A percentile compares a stretch with the other conserved stretches of the same genome.
Conservation (phyloP, 345 rosid species). For the Syzygium oleosum region DNA sequence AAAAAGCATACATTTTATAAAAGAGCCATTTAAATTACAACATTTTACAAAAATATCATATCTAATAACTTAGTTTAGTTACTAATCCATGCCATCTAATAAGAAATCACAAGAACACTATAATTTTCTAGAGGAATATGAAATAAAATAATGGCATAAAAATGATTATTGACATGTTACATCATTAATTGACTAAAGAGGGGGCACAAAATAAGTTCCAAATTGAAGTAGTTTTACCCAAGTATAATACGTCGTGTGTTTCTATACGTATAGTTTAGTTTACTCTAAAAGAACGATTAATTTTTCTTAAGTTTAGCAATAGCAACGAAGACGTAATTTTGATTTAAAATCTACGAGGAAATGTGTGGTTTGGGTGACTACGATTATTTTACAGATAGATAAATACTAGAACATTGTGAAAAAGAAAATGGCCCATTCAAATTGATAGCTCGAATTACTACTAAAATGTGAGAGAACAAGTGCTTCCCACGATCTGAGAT, state of each 20-base stretch:
- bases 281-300: not conserved
- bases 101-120: not conserved
- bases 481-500: not conserved
- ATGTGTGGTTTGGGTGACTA: not conserved
- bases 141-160: not conserved
- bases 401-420: not conserved
- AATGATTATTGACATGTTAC: not conserved
- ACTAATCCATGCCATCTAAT: not conserved
- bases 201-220: not conserved
- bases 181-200: no score
- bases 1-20: not conserved
- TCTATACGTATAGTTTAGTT: no score
- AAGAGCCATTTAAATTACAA: not conserved
- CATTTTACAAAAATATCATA: not conserved
- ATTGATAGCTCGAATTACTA: not conserved
- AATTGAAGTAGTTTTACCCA: not conserved
- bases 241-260: not conserved
- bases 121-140: not conserved
- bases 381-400: not conserved
- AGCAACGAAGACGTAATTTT: not conserved
- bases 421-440: not conserved
- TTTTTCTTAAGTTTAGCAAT: not conserved
- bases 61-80: not conserved
- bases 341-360: not conserved
- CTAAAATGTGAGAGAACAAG: not conserved